phyloP scores from a whole-genome alignment of 106 monocot species.

The Triglochin maritima region DNA sequence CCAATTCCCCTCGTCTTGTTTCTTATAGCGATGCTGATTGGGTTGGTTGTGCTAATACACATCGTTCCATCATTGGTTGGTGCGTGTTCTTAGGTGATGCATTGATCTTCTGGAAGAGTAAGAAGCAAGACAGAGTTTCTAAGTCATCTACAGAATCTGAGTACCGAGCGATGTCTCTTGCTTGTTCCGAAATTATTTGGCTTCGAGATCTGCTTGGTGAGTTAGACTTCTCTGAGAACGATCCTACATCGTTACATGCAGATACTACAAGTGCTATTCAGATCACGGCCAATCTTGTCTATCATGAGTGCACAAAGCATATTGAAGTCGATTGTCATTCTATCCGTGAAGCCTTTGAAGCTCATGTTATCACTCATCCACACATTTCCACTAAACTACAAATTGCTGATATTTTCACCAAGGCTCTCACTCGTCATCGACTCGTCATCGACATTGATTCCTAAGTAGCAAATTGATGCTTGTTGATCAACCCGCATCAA shows the following conservation, averaged over 20 bases:
- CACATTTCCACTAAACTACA: not conserved
- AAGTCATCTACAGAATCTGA: constrained; percentile 6
- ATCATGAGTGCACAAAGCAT: constrained; percentile 5
- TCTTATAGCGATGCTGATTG: constrained; percentile 7
- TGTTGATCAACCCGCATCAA: too few species aligned
- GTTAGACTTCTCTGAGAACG: not conserved
- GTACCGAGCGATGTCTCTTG: not conserved
- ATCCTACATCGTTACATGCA: not conserved
- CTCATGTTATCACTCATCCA: not conserved
- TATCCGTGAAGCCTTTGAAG: not conserved
- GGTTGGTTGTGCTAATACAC: not conserved
- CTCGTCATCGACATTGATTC: not conserved
- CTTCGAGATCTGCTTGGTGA: not conserved
- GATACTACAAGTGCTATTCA: not conserved
- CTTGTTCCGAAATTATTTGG: constrained; percentile 7
- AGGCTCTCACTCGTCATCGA: not conserved
- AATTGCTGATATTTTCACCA: constrained; percentile 8
- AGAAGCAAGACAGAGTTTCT: constrained; percentile 3
- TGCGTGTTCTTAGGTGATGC: not conserved
- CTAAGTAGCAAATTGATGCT: not conserved
- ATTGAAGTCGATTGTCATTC: constrained; percentile 1
- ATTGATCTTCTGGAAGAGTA: constrained; percentile 5
- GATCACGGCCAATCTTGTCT: not conserved
- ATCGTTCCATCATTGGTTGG: not conserved
- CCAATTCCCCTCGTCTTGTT: not conserved